Percentiles rank a stretch among this genome's conserved stretches.
phyloP scores from a whole-genome alignment of 1,284 basidiomycete species.

The Trichosporon coremiiforme region DNA sequence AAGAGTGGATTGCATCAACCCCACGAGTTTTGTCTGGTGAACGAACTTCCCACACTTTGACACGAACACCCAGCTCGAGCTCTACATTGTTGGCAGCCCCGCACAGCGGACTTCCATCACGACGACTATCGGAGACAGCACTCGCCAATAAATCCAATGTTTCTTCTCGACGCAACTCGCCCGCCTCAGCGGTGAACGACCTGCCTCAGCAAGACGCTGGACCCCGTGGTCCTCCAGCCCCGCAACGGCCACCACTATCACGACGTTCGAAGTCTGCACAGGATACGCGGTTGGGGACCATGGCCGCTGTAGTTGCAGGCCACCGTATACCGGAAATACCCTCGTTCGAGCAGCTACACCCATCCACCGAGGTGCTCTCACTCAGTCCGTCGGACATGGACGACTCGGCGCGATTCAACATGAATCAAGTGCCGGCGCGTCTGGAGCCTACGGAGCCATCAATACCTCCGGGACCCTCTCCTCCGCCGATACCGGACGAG shows the following conservation, averaged over 20 bases:
- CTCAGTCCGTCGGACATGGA: neutral
- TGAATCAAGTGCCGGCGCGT: neutral
- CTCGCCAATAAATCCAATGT: conserved; percentile 22
- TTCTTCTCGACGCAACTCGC: conserved; percentile 12
- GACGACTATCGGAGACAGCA: conserved; percentile 29
- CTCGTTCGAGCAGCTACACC: conserved; percentile 12
- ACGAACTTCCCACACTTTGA: conserved; percentile 11
- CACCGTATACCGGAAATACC: neutral
- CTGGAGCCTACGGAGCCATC: neutral
- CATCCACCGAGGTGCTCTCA: neutral
- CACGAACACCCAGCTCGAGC: conserved; percentile 9
- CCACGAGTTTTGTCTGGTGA: conserved; percentile 15
- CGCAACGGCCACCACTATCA: conserved; percentile 4
- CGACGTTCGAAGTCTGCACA: conserved; percentile 29
- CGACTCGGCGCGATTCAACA: conserved; percentile 7
- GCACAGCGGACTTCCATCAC: conserved; percentile 5
- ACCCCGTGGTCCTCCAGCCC: neutral
- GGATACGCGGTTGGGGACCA: conserved; percentile 15
- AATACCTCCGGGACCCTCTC: neutral
- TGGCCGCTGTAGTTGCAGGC: neutral
- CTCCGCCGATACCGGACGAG: conserved; percentile 21
- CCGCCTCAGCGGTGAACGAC: conserved; percentile 9
- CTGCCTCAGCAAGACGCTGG: conserved; percentile 10
- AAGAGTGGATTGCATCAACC: conserved; percentile 17
- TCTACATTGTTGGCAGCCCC: neutral